These are phyloP conservation scores for Schwanniomyces polymorphus DNA, from an alignment of 805 yeast genomes.

Conservation along the genomic window DNA sequence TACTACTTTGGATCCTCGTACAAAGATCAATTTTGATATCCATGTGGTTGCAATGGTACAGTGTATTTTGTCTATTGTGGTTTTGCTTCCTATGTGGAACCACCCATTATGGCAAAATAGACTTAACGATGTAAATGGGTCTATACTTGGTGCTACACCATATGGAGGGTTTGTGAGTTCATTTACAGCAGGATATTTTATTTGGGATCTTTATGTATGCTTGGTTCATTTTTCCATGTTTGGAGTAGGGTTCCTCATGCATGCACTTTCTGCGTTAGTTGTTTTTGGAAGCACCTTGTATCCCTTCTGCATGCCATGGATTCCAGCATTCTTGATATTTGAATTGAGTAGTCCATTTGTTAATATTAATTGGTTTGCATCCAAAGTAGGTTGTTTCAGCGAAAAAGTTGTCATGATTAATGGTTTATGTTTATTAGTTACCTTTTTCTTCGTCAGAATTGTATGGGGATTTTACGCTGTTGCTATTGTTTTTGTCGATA, in stretches of 20 bases:
- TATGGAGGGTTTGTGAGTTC: slow-evolving; percentile 74
- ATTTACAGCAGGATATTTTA: slow-evolving; percentile 78
- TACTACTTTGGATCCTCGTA: slow-evolving; percentile 42
- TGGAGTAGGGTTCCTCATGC: slow-evolving; percentile 80
- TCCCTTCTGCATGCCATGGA: slow-evolving; percentile 80
- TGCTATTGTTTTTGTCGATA: slow-evolving; percentile 44
- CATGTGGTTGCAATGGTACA: slow-evolving; percentile 90
- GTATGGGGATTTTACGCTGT: slow-evolving; percentile 87
- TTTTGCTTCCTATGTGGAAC: slow-evolving; percentile 64
- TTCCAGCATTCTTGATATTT: slow-evolving; percentile 79
- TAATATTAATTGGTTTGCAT: slow-evolving; percentile 88
- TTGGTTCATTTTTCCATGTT: slow-evolving; percentile 60
- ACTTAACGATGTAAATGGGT: slow-evolving; percentile 37
- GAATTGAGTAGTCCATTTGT: slow-evolving; percentile 95
- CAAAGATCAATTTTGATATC: slow-evolving; percentile 77
- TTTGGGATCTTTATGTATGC: slow-evolving; percentile 87
- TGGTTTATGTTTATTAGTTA: slow-evolving; percentile 65
- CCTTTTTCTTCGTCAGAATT: slow-evolving; percentile 78
- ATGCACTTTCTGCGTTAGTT: slow-evolving; percentile 77
- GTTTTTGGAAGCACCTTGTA: slow-evolving; percentile 64
- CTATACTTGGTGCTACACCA: slow-evolving; percentile 68
- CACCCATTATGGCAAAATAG: slow-evolving; percentile 47
- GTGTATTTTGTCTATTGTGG: slow-evolving; percentile 59
- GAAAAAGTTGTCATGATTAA: slow-evolving; percentile 56
- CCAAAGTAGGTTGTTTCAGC: slow-evolving; percentile 64